Evolutionary conservation across 768 basidiomycete genomes (phyloP).

Genomic region (Lentinula lateritia): DNA sequence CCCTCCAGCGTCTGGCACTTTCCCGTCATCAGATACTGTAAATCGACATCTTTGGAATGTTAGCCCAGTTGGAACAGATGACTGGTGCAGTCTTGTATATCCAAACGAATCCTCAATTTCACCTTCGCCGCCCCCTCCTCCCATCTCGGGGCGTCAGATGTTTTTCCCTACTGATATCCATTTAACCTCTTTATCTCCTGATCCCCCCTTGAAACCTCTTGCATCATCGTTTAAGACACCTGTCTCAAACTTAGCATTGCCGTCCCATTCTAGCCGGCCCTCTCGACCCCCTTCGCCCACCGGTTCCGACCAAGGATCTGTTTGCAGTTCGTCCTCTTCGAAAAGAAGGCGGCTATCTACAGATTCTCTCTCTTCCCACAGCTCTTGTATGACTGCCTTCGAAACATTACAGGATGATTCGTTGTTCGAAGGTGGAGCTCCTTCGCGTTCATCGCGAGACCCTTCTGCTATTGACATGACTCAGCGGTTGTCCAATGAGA

Average conservation of each 20-base stretch:
- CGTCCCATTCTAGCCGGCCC: background rate
- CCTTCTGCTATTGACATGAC: background rate
- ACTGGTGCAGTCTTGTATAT: background rate
- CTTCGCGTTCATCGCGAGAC: background rate
- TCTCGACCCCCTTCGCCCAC: background rate
- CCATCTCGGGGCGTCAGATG: background rate
- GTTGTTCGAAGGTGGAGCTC: background rate
- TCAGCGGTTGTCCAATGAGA: background rate
- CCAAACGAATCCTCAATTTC: background rate
- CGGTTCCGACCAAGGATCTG: background rate
- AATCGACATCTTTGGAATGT: background rate
- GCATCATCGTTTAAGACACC: background rate
- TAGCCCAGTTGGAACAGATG: background rate
- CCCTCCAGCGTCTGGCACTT: background rate
- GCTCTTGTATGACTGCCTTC: background rate
- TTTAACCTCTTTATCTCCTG: background rate
- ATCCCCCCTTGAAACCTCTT: background rate
- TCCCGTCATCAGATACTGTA: background rate
- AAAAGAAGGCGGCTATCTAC: background rate
- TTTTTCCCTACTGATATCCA: background rate
- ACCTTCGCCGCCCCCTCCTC: slow-evolving; percentile 3
- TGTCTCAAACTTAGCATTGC: background rate
- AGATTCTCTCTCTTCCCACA: background rate
- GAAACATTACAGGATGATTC: background rate
- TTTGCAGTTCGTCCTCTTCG: background rate